A percentile compares a stretch with the other conserved stretches of the same genome.
These are phyloP conservation scores for Suillus hirtellus DNA, from an alignment of 768 basidiomycete species.

Conservation along the genomic window DNA sequence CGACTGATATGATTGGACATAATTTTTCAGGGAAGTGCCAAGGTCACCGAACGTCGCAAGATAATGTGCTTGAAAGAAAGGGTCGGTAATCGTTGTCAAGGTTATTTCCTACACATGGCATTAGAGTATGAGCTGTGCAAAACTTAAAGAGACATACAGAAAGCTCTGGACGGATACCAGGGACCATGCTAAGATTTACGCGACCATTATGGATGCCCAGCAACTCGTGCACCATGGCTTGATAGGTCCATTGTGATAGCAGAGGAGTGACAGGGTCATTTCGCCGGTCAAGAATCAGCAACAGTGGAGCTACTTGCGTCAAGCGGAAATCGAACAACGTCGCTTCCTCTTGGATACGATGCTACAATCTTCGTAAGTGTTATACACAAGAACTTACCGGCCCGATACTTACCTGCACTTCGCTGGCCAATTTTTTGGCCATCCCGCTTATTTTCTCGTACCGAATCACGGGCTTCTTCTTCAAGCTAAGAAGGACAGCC, in stretches of 20 bases:
- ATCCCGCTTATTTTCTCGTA: slow-evolving; percentile 92
- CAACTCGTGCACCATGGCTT: slow-evolving; percentile 98
- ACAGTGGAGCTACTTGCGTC: slow-evolving; percentile 83
- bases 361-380: slow-evolving; percentile 41
- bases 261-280: slow-evolving; percentile 98
- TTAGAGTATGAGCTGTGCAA: slow-evolving; percentile 13
- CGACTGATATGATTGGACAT: slow-evolving; percentile 91
- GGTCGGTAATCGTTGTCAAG: slow-evolving; percentile 85
- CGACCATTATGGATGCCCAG: slow-evolving; percentile 93
- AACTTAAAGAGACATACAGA: slow-evolving; percentile 45
- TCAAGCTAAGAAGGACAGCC: slow-evolving; percentile 88
- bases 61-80: slow-evolving; percentile 90
- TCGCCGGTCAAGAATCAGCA: slow-evolving; percentile 91
- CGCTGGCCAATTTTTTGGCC: slow-evolving; percentile 85
- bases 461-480: slow-evolving; percentile 93
- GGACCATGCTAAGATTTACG: slow-evolving; percentile 80
- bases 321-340: slow-evolving; percentile 90
- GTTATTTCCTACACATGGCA: slow-evolving; percentile 75
- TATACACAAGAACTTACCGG: slow-evolving; percentile 13
- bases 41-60: slow-evolving; percentile 96
- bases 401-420: slow-evolving; percentile 64
- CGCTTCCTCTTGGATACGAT: slow-evolving; percentile 77
- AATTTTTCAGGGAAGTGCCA: slow-evolving; percentile 85
- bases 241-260: slow-evolving; percentile 98
- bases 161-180: slow-evolving; percentile 84